A percentile compares a stretch with the other conserved stretches of the same genome.
Evolutionary conservation across 371 early-diverging fungal species (phyloP).

Genomic region (Enterocytospora artemiae): DNA sequence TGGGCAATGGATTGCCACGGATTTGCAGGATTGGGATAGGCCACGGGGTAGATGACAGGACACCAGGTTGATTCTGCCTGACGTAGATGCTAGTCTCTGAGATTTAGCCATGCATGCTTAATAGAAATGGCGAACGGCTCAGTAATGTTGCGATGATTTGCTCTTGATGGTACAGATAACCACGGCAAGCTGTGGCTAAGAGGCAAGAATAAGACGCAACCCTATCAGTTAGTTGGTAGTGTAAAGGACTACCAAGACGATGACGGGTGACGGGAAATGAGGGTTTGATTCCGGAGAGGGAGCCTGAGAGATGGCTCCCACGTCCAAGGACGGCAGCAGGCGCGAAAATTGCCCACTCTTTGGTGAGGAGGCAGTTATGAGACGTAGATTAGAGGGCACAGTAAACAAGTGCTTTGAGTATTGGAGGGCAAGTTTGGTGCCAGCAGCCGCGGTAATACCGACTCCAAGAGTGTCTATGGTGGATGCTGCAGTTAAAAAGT

Average conservation of each 20-base stretch:
- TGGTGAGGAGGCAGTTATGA: constrained; percentile 35
- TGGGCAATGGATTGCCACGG: no score
- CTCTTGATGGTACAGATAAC: not conserved
- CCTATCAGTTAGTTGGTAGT: constrained; percentile 39
- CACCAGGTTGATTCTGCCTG: constrained; percentile 50
- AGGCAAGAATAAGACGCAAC: constrained; percentile 18
- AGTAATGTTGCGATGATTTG: constrained; percentile 34
- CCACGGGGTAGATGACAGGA: not conserved
- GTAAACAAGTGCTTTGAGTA: not conserved
- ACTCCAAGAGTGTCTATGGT: constrained; percentile 38
- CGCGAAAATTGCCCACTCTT: constrained; percentile 39
- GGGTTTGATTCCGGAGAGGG: constrained; percentile 41
- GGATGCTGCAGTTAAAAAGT: constrained; percentile 42
- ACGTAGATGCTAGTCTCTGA: constrained; percentile 39
- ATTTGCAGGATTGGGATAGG: no score
- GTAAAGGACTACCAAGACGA: constrained; percentile 37
- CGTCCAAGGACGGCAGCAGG: constrained; percentile 46
- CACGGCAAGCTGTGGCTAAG: constrained; percentile 26
- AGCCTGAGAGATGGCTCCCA: constrained; percentile 44
- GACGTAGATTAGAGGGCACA: constrained; percentile 6
- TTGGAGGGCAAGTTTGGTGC: constrained; percentile 44
- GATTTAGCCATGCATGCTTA: constrained; percentile 42
- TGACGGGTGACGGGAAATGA: constrained; percentile 37
- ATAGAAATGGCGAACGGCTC: constrained; percentile 35
- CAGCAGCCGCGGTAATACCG: constrained; percentile 44